Evolutionary conservation across 768 basidiomycete genomes (phyloP).

Genomic region (Agrocybe praecox): DNA sequence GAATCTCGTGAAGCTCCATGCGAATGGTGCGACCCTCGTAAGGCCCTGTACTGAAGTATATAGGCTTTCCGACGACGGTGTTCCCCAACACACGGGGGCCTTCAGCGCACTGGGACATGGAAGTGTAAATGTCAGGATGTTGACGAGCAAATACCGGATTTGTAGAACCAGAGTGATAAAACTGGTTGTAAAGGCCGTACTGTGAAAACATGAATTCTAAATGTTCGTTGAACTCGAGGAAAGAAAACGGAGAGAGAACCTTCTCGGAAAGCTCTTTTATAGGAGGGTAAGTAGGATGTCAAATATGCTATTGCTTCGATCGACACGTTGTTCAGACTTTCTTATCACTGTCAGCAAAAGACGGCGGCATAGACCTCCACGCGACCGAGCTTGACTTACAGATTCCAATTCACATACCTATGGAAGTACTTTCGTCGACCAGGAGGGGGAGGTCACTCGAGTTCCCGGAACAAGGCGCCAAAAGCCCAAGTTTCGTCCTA

Average conservation of each 20-base stretch:
- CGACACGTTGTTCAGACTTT: background rate
- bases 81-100: slow-evolving; percentile 1
- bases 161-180: slow-evolving; percentile 3
- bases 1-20: slow-evolving; percentile 57
- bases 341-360: slow-evolving; percentile 1
- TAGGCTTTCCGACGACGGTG: slow-evolving; percentile 48
- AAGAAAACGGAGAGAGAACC: background rate
- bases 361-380: background rate
- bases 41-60: slow-evolving; percentile 59
- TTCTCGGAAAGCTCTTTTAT: background rate
- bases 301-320: background rate
- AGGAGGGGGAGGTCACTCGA: no score
- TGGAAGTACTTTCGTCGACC: no score
- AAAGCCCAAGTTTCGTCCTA: slow-evolving; percentile 10
- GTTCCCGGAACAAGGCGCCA: slow-evolving; percentile 20
- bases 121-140: background rate
- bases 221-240: background rate
- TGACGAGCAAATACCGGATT: background rate
- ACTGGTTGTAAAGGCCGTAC: slow-evolving; percentile 6
- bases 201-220: slow-evolving; percentile 12
- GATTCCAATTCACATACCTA: background rate
- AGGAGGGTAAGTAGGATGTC: background rate
- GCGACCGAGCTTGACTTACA: no score
- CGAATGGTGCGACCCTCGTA: slow-evolving; percentile 61
- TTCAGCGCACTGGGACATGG: background rate